These are phyloP conservation scores for Phylloporus sp. DNA, from an alignment of 768 basidiomycete species.

Conservation along the genomic window DNA sequence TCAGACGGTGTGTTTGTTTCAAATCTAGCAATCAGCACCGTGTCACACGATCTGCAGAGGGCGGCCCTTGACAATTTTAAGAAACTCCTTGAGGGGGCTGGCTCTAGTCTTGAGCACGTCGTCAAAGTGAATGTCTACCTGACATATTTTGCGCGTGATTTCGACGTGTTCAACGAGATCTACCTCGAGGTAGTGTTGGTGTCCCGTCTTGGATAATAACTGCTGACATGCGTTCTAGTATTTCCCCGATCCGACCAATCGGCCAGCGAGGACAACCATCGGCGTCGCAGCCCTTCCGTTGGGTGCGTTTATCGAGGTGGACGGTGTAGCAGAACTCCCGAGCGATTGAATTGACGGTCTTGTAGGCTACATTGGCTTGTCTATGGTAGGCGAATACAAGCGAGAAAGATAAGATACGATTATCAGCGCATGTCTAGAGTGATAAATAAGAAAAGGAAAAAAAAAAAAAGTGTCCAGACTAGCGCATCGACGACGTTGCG, in stretches of 20 bases:
- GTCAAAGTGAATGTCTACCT: conserved; percentile 42
- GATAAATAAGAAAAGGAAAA: neutral
- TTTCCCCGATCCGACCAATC: conserved; percentile 38
- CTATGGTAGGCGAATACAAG: neutral
- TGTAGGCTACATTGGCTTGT: neutral
- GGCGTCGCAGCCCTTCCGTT: conserved; percentile 52
- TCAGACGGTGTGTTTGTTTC: conserved; percentile 34
- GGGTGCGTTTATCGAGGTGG: conserved; percentile 57
- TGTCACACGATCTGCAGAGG: conserved; percentile 19
- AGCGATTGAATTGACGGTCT: neutral
- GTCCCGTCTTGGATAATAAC: neutral
- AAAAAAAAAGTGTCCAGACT: neutral
- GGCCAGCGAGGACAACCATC: conserved; percentile 57
- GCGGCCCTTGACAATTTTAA: conserved; percentile 38
- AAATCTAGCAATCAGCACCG: neutral
- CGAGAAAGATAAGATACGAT: neutral
- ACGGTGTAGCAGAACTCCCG: conserved; percentile 48
- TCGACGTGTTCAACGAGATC: conserved; percentile 37
- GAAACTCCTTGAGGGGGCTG: conserved; percentile 36
- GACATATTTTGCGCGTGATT: conserved; percentile 35
- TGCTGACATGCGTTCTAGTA: conserved; percentile 34
- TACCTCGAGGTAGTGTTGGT: conserved; percentile 32
- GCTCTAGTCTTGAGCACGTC: conserved; percentile 35
- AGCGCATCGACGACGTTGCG: conserved; percentile 1
- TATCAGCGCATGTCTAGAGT: neutral